Conservation (phyloP, 129 eudicot species). For the Artemisia tridentata region DNA sequence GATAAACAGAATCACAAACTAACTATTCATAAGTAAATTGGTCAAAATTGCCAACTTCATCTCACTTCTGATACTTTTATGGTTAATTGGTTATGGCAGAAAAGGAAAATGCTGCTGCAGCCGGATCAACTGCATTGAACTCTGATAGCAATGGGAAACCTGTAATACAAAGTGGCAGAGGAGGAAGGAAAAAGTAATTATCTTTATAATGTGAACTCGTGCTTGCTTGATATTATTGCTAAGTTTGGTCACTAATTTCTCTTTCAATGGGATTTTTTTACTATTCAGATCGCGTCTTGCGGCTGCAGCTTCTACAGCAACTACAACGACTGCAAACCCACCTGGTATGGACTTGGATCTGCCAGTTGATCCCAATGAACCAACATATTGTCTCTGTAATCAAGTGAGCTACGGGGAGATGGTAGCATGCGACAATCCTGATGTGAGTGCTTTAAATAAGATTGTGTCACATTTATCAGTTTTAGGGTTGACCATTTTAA, state of each 20-base stretch:
- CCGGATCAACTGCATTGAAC: constrained; percentile 45
- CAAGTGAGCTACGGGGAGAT: constrained; percentile 96
- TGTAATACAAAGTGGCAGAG: constrained; percentile 72
- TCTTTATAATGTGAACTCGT: neutral
- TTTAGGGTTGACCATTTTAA: neutral
- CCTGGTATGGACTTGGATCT: constrained; percentile 83
- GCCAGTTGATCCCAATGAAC: constrained; percentile 97
- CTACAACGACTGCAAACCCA: constrained; percentile 46
- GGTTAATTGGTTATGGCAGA: constrained; percentile 40
- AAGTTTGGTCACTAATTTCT: neutral
- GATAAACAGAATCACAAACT: neutral
- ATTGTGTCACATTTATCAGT: neutral
- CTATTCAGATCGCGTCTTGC: constrained; percentile 60
- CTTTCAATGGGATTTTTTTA: constrained; percentile 1
- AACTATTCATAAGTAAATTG: neutral
- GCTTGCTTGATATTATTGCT: constrained; percentile 1
- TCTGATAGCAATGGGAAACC: constrained; percentile 56
- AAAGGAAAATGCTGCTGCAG: constrained; percentile 60
- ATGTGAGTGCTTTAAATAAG: constrained; percentile 43
- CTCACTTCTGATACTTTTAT: constrained; percentile 7
- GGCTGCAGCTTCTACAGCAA: constrained; percentile 41
- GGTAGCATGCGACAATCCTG: constrained; percentile 95
- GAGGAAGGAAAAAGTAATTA: constrained; percentile 86
- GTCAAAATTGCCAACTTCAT: neutral
- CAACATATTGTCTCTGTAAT: constrained; percentile 88